Percentiles rank a stretch among this genome's conserved stretches.
Evolutionary conservation across 768 basidiomycete species (phyloP).

Genomic region (Sutorius australiensis): DNA sequence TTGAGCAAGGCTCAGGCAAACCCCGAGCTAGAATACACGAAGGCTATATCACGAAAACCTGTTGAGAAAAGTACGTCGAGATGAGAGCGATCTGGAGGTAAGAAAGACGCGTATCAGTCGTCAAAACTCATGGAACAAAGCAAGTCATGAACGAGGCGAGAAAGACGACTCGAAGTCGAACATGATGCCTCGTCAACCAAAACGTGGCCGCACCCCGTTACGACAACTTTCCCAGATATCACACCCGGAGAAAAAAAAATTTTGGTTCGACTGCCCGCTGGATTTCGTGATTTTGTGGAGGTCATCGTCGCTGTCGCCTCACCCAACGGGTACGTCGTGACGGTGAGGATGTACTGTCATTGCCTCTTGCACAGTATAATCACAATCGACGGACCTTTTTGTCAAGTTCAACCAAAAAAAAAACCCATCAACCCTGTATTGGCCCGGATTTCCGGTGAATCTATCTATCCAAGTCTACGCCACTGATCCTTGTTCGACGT

Average conservation of each 20-base stretch:
- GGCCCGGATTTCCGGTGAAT: too few relatives aligned
- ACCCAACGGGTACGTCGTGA: neutral
- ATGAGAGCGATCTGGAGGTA: constrained; percentile 6
- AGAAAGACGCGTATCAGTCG: constrained; percentile 27
- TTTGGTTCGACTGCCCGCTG: neutral
- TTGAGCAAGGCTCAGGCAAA: neutral
- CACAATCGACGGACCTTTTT: neutral
- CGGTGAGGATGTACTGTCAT: neutral
- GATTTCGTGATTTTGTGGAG: neutral
- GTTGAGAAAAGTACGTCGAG: constrained; percentile 2
- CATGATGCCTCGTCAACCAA: constrained; percentile 20
- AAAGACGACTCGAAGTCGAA: constrained; percentile 17
- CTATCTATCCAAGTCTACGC: neutral
- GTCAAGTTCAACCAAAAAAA: neutral
- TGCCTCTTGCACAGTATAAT: neutral
- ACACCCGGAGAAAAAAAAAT: neutral
- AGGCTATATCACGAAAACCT: constrained; percentile 9
- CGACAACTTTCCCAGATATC: constrained; percentile 21
- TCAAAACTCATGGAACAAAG: constrained; percentile 30
- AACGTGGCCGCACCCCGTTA: constrained; percentile 28
- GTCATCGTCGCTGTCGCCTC: neutral
- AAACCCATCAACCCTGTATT: too few relatives aligned
- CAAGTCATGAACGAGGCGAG: constrained; percentile 24
- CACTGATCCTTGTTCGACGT: constrained; percentile 11
- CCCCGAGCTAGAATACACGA: constrained; percentile 17